Conservation (phyloP, 306 rosid species). For the Vicia sativa region DNA sequence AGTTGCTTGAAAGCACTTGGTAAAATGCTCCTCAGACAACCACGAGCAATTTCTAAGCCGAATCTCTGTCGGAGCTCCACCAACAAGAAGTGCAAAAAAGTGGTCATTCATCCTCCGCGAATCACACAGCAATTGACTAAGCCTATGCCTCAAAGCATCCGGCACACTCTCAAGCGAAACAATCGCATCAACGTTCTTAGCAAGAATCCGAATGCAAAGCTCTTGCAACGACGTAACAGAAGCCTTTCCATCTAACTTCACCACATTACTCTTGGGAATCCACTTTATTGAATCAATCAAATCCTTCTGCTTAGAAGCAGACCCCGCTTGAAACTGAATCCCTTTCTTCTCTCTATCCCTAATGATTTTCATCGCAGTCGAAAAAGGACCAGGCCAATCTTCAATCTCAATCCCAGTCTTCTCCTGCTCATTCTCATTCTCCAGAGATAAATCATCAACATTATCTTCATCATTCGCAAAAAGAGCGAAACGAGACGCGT, state of each 20-base stretch:
- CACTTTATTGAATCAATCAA: slow-evolving; percentile 52
- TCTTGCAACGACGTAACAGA: slow-evolving; percentile 66
- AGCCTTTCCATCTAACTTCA: slow-evolving; percentile 7
- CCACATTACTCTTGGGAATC: slow-evolving; percentile 45
- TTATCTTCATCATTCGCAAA: slow-evolving; percentile 33
- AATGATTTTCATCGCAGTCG: slow-evolving; percentile 81
- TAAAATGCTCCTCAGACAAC: slow-evolving; percentile 75
- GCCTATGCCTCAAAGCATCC: slow-evolving; percentile 66
- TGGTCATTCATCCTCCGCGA: slow-evolving; percentile 62
- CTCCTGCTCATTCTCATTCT: slow-evolving; percentile 43
- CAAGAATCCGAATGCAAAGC: slow-evolving; percentile 53
- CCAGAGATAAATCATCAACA: slow-evolving; percentile 17
- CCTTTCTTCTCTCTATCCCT: slow-evolving; percentile 51
- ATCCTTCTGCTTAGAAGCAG: not conserved
- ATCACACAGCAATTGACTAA: slow-evolving; percentile 70
- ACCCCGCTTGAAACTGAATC: not conserved
- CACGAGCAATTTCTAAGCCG: slow-evolving; percentile 83
- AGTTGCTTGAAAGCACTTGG: slow-evolving; percentile 49
- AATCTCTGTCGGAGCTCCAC: slow-evolving; percentile 77
- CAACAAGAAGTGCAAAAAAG: slow-evolving; percentile 59
- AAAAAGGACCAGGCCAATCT: slow-evolving; percentile 96
- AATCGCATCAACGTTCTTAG: slow-evolving; percentile 68
- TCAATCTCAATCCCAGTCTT: slow-evolving; percentile 51
- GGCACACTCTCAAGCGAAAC: slow-evolving; percentile 77
- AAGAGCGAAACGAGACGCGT: slow-evolving; percentile 58